These are phyloP conservation scores for Phascolomyces articulosus DNA, from an alignment of 371 early-diverging fungal genomes.

Conservation along the genomic window DNA sequence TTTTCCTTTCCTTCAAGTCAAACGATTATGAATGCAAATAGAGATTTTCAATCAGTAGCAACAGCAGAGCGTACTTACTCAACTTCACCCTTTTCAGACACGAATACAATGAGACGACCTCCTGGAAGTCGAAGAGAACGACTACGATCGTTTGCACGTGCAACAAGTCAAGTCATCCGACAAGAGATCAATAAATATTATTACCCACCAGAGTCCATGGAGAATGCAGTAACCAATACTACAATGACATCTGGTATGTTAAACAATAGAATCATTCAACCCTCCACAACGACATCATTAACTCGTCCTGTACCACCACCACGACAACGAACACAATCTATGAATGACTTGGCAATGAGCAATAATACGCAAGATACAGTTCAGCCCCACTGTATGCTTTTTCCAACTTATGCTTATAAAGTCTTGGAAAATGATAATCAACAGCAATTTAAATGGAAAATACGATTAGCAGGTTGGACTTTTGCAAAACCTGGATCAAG, in stretches of 20 bases:
- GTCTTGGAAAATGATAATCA: conserved; percentile 13
- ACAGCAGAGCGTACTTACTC: neutral
- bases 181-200: conserved; percentile 36
- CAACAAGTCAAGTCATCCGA: conserved; percentile 26
- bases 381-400: conserved; percentile 43
- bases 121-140: conserved; percentile 27
- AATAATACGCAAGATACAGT: conserved; percentile 20
- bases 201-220: neutral
- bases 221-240: neutral
- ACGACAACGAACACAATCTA: conserved; percentile 23
- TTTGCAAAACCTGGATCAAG: conserved; percentile 40
- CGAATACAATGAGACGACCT: neutral
- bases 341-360: conserved; percentile 20
- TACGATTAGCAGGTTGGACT: conserved; percentile 41
- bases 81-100: neutral
- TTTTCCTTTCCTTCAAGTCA: too few species aligned
- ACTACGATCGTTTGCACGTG: conserved; percentile 27
- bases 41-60: neutral
- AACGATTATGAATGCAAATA: neutral
- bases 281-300: neutral
- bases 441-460: conserved; percentile 22
- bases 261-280: neutral
- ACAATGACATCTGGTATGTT: too few species aligned
- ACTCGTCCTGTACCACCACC: neutral
- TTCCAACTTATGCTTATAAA: conserved; percentile 43